These are phyloP conservation scores for Saposhnikovia divaricata DNA, from an alignment of 129 eudicot species.

Conservation along the genomic window DNA sequence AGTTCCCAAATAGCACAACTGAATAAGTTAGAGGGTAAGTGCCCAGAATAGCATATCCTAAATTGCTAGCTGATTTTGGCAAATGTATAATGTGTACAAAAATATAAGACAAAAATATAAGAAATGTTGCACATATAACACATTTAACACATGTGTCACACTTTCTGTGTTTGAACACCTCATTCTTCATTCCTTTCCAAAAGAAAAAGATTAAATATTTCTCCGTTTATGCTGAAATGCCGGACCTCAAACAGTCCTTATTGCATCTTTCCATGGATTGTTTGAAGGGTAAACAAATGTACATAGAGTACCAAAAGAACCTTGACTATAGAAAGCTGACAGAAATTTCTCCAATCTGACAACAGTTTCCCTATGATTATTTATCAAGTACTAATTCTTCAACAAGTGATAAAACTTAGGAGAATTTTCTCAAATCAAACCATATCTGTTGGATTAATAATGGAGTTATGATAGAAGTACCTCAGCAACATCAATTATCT, in stretches of 20 bases:
- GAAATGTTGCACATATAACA: background rate
- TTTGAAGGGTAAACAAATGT: background rate
- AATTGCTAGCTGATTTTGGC: background rate
- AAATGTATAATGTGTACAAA: background rate
- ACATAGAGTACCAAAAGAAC: background rate
- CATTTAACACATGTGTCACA: background rate
- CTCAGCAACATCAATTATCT: slow-evolving; percentile 62
- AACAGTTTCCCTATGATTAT: background rate
- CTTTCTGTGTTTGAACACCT: background rate
- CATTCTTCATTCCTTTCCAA: background rate
- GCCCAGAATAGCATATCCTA: background rate
- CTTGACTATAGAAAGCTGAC: background rate
- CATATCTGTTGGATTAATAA: background rate
- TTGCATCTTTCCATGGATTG: background rate
- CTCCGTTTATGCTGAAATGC: background rate
- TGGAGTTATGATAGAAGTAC: slow-evolving; percentile 26
- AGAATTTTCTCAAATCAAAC: background rate
- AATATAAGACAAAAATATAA: too few relatives aligned
- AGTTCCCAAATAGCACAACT: background rate
- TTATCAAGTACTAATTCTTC: background rate
- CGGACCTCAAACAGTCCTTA: background rate
- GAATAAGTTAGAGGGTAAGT: background rate
- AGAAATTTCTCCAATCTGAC: too few relatives aligned
- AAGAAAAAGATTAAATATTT: background rate
- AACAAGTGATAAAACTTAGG: background rate